Evolutionary conservation across 2,329 filamentous ascomycete species (phyloP).

Genomic region (Pyrenophora teres): DNA sequence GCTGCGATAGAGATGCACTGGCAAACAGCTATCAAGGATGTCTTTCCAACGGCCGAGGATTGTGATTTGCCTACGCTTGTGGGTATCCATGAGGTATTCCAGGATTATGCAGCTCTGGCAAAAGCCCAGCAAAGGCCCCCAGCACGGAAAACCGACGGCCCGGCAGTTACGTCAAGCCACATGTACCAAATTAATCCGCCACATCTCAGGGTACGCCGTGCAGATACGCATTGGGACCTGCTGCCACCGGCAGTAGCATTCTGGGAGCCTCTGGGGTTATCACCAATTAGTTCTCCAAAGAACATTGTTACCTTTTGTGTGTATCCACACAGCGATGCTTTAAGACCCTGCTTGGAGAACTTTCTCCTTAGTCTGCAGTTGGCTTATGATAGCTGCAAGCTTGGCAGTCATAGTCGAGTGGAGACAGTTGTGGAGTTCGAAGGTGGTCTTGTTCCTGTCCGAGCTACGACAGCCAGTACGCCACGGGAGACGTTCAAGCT

Average conservation of each 20-base stretch:
- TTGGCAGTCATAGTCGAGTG: conserved; percentile 65
- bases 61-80: conserved; percentile 39
- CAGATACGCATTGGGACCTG: conserved; percentile 71
- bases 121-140: conserved; percentile 43
- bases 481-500: conserved; percentile 36
- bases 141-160: conserved; percentile 39
- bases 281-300: conserved; percentile 72
- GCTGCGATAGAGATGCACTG: conserved; percentile 33
- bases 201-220: conserved; percentile 72
- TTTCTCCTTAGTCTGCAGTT: conserved; percentile 72
- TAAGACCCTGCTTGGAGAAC: conserved; percentile 63
- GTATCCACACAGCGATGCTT: conserved; percentile 67
- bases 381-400: conserved; percentile 73
- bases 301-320: conserved; percentile 73
- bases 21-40: conserved; percentile 26
- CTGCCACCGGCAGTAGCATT: conserved; percentile 76
- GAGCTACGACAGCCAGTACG: conserved; percentile 19
- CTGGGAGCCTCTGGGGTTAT: conserved; percentile 80
- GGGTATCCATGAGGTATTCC: conserved; percentile 55
- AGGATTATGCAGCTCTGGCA: conserved; percentile 37
- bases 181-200: conserved; percentile 63
- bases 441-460: conserved; percentile 41
- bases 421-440: conserved; percentile 46
- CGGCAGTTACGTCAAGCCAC: conserved; percentile 35
- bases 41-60: conserved; percentile 41